A percentile compares a stretch with the other conserved stretches of the same genome.
Conservation (phyloP, 2,329 filamentous ascomycete species). For the Diaporthe eres region DNA sequence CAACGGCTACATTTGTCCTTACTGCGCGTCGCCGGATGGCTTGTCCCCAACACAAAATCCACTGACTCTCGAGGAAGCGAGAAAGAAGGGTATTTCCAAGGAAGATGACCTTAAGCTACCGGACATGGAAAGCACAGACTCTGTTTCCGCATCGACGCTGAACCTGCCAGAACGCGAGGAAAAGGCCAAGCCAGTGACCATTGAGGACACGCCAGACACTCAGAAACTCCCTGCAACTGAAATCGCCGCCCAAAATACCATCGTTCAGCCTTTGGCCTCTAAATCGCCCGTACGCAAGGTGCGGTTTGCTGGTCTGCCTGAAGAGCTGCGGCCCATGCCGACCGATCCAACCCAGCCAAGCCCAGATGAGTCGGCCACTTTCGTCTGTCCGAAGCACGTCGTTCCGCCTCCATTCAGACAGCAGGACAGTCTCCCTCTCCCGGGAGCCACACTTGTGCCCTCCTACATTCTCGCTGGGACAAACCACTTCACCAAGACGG, state of each 20-base stretch:
- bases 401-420: not conserved
- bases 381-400: not conserved
- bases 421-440: not conserved
- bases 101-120: not conserved
- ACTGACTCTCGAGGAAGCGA: not conserved
- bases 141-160: not conserved
- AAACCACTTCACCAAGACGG: conserved; percentile 7
- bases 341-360: not conserved
- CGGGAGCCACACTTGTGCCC: not conserved
- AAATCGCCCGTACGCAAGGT: not conserved
- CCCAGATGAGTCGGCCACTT: not conserved
- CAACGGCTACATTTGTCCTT: not conserved
- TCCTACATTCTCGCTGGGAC: conserved; percentile 8
- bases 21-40: not conserved
- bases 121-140: not conserved
- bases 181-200: not conserved
- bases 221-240: not conserved
- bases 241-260: not conserved
- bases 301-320: not conserved
- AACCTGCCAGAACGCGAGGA: not conserved
- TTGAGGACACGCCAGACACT: not conserved
- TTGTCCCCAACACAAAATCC: not conserved
- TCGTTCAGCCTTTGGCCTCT: not conserved
- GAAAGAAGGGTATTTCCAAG: not conserved
- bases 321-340: not conserved